phyloP scores from a whole-genome alignment of 2,329 filamentous ascomycete genomes.

The Colletotrichum destructivum region DNA sequence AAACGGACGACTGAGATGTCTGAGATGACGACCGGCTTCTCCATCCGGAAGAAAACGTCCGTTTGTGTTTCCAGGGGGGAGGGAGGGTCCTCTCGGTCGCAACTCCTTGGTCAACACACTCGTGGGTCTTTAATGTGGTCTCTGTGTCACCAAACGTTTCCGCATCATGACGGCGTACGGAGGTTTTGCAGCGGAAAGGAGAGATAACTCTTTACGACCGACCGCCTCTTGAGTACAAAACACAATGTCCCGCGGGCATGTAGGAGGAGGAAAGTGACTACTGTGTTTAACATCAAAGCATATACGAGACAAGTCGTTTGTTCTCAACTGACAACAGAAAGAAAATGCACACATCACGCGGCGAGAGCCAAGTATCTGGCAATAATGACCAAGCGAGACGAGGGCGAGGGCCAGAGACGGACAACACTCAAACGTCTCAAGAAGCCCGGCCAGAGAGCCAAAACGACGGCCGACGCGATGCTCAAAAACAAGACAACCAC shows the following conservation, averaged over 20 bases:
- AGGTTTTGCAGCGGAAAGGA: constrained; percentile 3
- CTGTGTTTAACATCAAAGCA: too few relatives aligned
- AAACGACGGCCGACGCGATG: too few relatives aligned
- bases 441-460: not conserved
- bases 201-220: too few relatives aligned
- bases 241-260: not conserved
- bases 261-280: too few relatives aligned
- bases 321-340: not conserved
- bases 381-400: too few relatives aligned
- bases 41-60: constrained; percentile 29
- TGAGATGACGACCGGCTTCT: not conserved
- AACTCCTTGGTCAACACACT: not conserved
- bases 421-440: not conserved
- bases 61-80: not conserved
- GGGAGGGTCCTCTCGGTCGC: not conserved
- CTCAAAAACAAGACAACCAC: not conserved
- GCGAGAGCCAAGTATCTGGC: not conserved
- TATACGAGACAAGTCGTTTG: too few relatives aligned
- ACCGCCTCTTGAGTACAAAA: constrained; percentile 1
- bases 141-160: not conserved
- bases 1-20: not conserved
- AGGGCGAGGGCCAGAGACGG: not conserved
- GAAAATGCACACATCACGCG: not conserved
- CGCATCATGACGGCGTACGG: not conserved
- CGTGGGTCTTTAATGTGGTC: constrained; percentile 9